Base-by-base conservation (phyloP, 2,329 filamentous ascomycete genomes). In the Aspergillus pseudoglaucus region DNA sequence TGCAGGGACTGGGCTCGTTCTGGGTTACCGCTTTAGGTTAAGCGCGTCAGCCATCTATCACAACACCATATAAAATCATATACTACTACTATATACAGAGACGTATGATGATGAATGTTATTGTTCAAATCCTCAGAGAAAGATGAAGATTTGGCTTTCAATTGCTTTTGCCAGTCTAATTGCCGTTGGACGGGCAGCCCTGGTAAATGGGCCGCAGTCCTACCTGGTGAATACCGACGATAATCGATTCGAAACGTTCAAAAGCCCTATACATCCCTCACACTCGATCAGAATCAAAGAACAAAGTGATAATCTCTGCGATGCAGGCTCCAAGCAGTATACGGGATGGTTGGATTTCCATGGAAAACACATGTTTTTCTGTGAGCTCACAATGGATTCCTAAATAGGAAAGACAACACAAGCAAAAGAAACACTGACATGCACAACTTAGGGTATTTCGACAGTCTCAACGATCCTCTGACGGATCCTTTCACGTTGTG, bases 271-370 rank as follows among this genome's bases (percentile, higher is more conserved):
- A 14, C 46, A 53, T 40, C 57, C 57, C 2, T 41, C 52, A 6
- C 46, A 63, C 25, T 54, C 57, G 1, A 51, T 63, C 8, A 54
- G 59, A 3, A 63, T 63, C 42, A 55, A 53, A 18, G 45, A 58
- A 39, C 58, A 63, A 42, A 60, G 51, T 30, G 58, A 61, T 32
- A 47, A 51, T 14, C 33, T 63, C 15, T 63, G 60, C 37, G 47
- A 52, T 5, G 59, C 60, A 4, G 57, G 54, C 14, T 61, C 60
- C 4, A 42, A 47, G 25, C 60, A 63, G 25, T 63, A 59, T 47
- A 63, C 60, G 0, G 60, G 59, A 7, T 63, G 59, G 60, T 43
- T 63, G 2, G 59, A 62, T 32, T 48, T 57, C 0, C 52, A 53
- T 2, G 42, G 27, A n/a, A 54, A 53, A 14, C 53, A 55, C 38